Evolutionary conservation across 495 filamentous ascomycete genomes (phyloP), one percentile per base, ranked within the genome.

Genomic region (Podospora pseudocomata): DNA sequence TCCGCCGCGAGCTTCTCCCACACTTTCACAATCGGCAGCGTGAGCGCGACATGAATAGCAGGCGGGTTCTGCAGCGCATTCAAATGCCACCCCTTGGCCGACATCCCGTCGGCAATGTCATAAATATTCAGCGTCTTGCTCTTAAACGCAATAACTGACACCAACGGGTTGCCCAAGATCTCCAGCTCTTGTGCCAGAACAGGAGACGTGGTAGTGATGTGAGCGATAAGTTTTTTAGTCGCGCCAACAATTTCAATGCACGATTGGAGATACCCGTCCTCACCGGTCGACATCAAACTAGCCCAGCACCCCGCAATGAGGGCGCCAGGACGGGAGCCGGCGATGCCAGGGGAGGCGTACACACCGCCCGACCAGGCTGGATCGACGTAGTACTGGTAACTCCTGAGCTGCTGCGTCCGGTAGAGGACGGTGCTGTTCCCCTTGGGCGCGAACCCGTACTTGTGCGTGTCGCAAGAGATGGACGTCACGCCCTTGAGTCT

Each of bases 401-500:
- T 84, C 68, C 95, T 89, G 60, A 96, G 87, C 57, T 86, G 79
- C 55, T 87, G 82, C 65, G 86, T 91, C 73, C 96, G 92, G 83
- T 98, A 98, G 65, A 99, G 86, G 19, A 97, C 80, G 9, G 93
- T 94, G 30, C 89, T 92, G 83, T 95, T 98, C 65, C 95, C 95
- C 80, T 98, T 98, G 26, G 95, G 95, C 0, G 95, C 96, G 79
- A 99, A 99, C 27, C 95, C 95, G 77, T 99, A 99, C 78, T 99
- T 99, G 82, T 99, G 95, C 32, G 95, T 99, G 76, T 99, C 95
- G 75, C 94, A 96, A 72, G 87, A 90, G 78, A 99, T 97, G 75
- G 88, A 91, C 5, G 96, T 97, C 65, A 99, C 96, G 75, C 95
- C 95, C 65, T 90, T 91, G 66, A 95, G 87, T 44, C 89, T 88